phyloP scores from a whole-genome alignment of 805 yeast genomes.

The Millerozyma miso region DNA sequence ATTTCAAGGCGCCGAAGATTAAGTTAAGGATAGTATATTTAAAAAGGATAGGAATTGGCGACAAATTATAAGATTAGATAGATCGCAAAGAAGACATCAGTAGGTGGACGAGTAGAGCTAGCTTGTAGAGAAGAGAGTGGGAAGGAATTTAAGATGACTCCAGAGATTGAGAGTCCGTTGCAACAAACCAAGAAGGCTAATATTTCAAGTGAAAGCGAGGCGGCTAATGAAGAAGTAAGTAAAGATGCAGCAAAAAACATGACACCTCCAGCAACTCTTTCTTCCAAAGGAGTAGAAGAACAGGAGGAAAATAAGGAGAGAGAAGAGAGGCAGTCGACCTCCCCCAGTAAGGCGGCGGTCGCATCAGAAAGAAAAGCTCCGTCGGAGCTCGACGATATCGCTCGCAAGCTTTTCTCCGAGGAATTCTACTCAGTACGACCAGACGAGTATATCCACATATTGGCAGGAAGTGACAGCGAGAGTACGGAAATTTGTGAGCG shows the following conservation, averaged over 20 bases:
- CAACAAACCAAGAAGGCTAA: neutral
- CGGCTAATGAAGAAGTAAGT: neutral
- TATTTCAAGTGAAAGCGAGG: neutral
- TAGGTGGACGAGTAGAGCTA: too few species aligned
- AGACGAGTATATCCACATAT: slow-evolving; percentile 41
- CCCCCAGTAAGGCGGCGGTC: neutral
- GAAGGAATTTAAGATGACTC: neutral
- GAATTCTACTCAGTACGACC: slow-evolving; percentile 41
- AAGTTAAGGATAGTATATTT: neutral
- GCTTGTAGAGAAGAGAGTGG: neutral
- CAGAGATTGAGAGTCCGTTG: neutral
- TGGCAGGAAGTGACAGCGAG: slow-evolving; percentile 37
- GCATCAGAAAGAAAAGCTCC: too few species aligned
- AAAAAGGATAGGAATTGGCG: too few species aligned
- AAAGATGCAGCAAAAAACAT: neutral
- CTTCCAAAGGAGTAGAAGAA: neutral
- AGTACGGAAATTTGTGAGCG: slow-evolving; percentile 34
- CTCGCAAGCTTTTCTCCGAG: slow-evolving; percentile 32
- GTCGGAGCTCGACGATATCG: slow-evolving; percentile 30
- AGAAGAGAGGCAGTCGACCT: neutral
- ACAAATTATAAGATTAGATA: too few species aligned
- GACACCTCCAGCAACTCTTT: neutral
- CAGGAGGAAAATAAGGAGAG: neutral
- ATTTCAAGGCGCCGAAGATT: neutral
- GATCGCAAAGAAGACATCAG: too few species aligned